These are phyloP conservation scores for Tylopilus sp. DNA, from an alignment of 768 basidiomycete genomes.

Conservation along the genomic window DNA sequence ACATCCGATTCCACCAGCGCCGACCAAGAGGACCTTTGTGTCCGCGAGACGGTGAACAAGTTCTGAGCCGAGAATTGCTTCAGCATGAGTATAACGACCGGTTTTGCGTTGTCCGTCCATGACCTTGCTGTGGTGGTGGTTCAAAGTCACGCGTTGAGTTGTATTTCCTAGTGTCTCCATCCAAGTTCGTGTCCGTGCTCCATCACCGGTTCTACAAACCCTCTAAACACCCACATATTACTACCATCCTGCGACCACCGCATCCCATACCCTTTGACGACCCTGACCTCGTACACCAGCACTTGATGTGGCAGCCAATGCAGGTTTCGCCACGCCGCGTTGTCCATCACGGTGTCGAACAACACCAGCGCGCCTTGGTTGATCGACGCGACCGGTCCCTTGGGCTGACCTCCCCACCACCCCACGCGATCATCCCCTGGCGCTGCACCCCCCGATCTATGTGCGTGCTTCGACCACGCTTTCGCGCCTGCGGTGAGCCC, in stretches of 20 bases:
- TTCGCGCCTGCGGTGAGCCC: constrained; percentile 58
- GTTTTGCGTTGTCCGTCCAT: constrained; percentile 10
- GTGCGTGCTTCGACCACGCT: constrained; percentile 66
- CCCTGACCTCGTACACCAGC: constrained; percentile 59
- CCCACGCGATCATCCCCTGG: constrained; percentile 26
- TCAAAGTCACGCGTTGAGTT: constrained; percentile 20
- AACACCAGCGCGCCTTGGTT: constrained; percentile 50
- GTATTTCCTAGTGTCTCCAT: constrained; percentile 46
- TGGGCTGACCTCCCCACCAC: constrained; percentile 56
- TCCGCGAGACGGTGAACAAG: constrained; percentile 56
- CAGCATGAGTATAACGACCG: constrained; percentile 56
- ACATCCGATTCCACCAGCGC: constrained; percentile 96
- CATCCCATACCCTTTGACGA: constrained; percentile 63
- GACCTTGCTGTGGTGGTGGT: not conserved
- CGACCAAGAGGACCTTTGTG: constrained; percentile 82
- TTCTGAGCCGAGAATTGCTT: constrained; percentile 77
- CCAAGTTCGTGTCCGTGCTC: constrained; percentile 60
- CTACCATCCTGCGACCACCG: constrained; percentile 55
- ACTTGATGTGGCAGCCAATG: constrained; percentile 64
- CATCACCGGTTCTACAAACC: constrained; percentile 68
- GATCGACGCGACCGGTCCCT: constrained; percentile 48
- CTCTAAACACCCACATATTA: constrained; percentile 53
- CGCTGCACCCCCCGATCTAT: constrained; percentile 39
- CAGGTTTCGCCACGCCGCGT: constrained; percentile 58
- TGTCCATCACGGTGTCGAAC: constrained; percentile 51